These are phyloP conservation scores for Torulaspora quercuum DNA, from an alignment of 805 yeast genomes.

Conservation along the genomic window DNA sequence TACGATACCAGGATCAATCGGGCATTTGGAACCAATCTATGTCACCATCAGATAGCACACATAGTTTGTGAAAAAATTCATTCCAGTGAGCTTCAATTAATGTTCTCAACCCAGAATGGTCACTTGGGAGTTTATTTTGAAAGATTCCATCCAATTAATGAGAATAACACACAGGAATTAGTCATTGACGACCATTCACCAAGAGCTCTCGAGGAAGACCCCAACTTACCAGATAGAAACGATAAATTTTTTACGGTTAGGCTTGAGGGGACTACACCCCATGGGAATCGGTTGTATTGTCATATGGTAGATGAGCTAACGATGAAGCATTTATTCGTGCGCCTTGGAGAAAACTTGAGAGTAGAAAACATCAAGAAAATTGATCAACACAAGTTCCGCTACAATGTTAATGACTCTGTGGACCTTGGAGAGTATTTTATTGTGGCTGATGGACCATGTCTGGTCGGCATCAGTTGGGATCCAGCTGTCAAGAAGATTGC, in stretches of 20 bases:
- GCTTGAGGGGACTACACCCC: slow-evolving; percentile 1
- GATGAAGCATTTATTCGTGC: slow-evolving; percentile 6
- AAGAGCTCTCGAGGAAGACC: too few species aligned
- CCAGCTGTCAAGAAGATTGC: too few species aligned
- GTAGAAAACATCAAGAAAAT: background rate
- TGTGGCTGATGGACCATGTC: slow-evolving; percentile 8
- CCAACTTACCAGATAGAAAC: too few species aligned
- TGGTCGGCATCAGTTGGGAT: slow-evolving; percentile 6
- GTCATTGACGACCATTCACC: too few species aligned
- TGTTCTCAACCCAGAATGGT: slow-evolving; percentile 3
- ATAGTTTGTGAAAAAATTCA: slow-evolving; percentile 2
- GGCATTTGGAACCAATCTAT: slow-evolving; percentile 5
- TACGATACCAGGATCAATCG: slow-evolving; percentile 2
- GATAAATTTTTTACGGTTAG: slow-evolving; percentile 1
- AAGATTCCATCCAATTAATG: too few species aligned
- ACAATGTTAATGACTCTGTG: slow-evolving; percentile 12
- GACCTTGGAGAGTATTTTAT: slow-evolving; percentile 11
- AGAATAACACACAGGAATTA: too few species aligned
- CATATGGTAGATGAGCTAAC: slow-evolving; percentile 6
- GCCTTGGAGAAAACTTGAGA: background rate
- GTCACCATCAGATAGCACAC: slow-evolving; percentile 6
- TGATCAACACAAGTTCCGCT: slow-evolving; percentile 1
- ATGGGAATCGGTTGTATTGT: slow-evolving; percentile 7
- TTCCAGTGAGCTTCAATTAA: background rate
- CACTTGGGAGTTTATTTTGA: too few species aligned